These are phyloP conservation scores for Suillus hirtellus DNA, from an alignment of 768 basidiomycete genomes.

Conservation along the genomic window DNA sequence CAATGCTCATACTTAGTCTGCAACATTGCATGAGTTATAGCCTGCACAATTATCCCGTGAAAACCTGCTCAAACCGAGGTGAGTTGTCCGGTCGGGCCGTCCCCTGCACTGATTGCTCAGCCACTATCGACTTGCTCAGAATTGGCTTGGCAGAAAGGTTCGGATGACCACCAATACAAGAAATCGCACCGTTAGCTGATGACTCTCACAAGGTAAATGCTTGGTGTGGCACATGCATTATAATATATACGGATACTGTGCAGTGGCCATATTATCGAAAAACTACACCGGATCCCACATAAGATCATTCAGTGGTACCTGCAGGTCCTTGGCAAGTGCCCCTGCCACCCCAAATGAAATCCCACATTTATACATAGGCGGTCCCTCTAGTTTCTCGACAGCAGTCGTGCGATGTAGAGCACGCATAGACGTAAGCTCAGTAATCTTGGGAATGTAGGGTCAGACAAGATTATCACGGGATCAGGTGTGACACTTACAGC, in stretches of 20 bases:
- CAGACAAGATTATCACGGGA: slow-evolving; percentile 6
- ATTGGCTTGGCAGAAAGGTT: neutral
- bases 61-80: too few species aligned
- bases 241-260: neutral
- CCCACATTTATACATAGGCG: slow-evolving; percentile 72
- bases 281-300: slow-evolving; percentile 58
- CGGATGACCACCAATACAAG: neutral
- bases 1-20: too few species aligned
- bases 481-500: slow-evolving; percentile 45
- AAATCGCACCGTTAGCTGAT: neutral
- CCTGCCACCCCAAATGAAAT: slow-evolving; percentile 60
- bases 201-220: neutral
- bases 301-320: slow-evolving; percentile 60
- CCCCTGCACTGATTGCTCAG: too few species aligned
- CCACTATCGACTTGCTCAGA: neutral
- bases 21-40: too few species aligned
- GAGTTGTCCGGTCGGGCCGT: too few species aligned
- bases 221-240: neutral
- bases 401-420: slow-evolving; percentile 66
- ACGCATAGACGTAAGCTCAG: slow-evolving; percentile 63
- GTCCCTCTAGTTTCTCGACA: slow-evolving; percentile 64
- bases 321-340: slow-evolving; percentile 57
- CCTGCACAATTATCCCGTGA: too few species aligned
- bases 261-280: neutral
- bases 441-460: slow-evolving; percentile 45